A percentile compares a stretch with the other conserved stretches of the same genome.
phyloP scores from a whole-genome alignment of 129 eudicot species.

The Solidago caesia region DNA sequence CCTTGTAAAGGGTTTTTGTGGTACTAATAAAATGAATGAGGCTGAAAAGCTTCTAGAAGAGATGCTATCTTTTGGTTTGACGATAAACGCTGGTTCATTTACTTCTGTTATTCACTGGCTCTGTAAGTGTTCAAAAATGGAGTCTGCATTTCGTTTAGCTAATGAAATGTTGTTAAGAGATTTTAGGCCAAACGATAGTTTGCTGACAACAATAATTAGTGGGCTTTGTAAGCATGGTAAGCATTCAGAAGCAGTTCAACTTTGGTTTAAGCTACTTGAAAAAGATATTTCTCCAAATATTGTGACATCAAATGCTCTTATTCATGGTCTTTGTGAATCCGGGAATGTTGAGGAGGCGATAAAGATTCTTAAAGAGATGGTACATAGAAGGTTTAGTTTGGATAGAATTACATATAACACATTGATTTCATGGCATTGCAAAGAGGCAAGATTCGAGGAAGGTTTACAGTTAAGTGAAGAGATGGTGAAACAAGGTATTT shows the following conservation, averaged over 20 bases:
- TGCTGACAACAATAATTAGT: slow-evolving; percentile 55
- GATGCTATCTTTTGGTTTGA: slow-evolving; percentile 43
- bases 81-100: slow-evolving; percentile 53
- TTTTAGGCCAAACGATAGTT: slow-evolving; percentile 54
- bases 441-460: slow-evolving; percentile 50
- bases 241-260: slow-evolving; percentile 62
- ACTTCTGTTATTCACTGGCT: slow-evolving; percentile 46
- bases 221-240: slow-evolving; percentile 58
- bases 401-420: slow-evolving; percentile 67
- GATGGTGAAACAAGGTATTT: slow-evolving; percentile 51
- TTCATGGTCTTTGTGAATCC: slow-evolving; percentile 63
- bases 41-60: slow-evolving; percentile 55
- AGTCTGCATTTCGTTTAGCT: slow-evolving; percentile 41
- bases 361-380: slow-evolving; percentile 52
- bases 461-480: slow-evolving; percentile 59
- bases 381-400: slow-evolving; percentile 40
- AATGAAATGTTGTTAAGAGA: slow-evolving; percentile 63
- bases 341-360: slow-evolving; percentile 48
- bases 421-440: slow-evolving; percentile 63
- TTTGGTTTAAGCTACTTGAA: slow-evolving; percentile 55
- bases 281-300: slow-evolving; percentile 51
- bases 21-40: slow-evolving; percentile 40
- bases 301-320: slow-evolving; percentile 66
- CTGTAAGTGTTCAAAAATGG: slow-evolving; percentile 42
- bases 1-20: slow-evolving; percentile 62